Evolutionary conservation across 257 asterid species (phyloP).

Genomic region (Salvia hispanica): DNA sequence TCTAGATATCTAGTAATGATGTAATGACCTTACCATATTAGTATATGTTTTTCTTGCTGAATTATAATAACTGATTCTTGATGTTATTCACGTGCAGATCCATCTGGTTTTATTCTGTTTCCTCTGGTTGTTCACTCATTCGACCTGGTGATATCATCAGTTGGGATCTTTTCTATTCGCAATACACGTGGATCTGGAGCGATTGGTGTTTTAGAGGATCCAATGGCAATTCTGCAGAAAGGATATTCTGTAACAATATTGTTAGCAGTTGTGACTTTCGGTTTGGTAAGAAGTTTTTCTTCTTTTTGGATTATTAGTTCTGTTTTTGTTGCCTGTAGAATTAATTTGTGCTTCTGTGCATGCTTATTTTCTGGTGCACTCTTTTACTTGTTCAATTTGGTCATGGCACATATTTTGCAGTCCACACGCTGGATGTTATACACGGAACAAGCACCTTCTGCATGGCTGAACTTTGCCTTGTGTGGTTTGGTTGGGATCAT

Average conservation of each 20-base stretch:
- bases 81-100: conserved; percentile 67
- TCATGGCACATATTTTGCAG: conserved; percentile 51
- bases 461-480: conserved; percentile 93
- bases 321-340: conserved; percentile 7
- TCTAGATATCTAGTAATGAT: conserved; percentile 10
- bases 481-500: conserved; percentile 96
- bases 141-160: conserved; percentile 90
- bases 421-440: conserved; percentile 98
- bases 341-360: background rate
- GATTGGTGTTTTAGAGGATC: conserved; percentile 81
- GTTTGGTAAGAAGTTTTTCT: conserved; percentile 60
- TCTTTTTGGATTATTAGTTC: too few relatives aligned
- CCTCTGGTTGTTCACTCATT: conserved; percentile 99
- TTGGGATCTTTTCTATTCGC: conserved; percentile 87
- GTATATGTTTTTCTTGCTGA: conserved; percentile 16
- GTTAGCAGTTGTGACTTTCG: conserved; percentile 89
- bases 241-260: conserved; percentile 90
- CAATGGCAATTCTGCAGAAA: conserved; percentile 89
- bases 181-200: conserved; percentile 70
- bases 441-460: conserved; percentile 98
- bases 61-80: conserved; percentile 10
- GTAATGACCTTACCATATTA: conserved; percentile 14
- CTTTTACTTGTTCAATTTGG: conserved; percentile 29
- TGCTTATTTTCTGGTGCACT: conserved; percentile 23
- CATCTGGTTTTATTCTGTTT: conserved; percentile 95